A percentile compares a stretch with the other conserved stretches of the same genome.
These are phyloP conservation scores for Aschersonia sp. DNA, from an alignment of 2,329 filamentous ascomycete genomes.

Conservation along the genomic window DNA sequence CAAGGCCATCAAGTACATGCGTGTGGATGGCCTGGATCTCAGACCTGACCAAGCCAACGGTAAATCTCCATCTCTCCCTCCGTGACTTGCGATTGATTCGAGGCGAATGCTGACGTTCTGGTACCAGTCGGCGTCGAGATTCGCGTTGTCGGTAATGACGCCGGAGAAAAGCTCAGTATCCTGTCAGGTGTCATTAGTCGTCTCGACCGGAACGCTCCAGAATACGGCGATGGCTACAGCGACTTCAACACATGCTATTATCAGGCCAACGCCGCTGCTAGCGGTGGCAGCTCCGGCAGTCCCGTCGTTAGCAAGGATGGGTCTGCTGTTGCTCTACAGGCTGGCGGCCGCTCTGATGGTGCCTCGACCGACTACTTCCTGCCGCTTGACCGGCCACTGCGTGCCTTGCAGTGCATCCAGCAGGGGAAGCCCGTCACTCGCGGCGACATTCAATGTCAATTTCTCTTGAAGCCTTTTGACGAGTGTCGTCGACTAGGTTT, in stretches of 20 bases:
- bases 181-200: slow-evolving; percentile 94
- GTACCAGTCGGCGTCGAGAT: slow-evolving; percentile 73
- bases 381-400: slow-evolving; percentile 75
- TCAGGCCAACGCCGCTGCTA: slow-evolving; percentile 91
- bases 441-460: slow-evolving; percentile 96
- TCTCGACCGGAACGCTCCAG: slow-evolving; percentile 88
- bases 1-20: slow-evolving; percentile 94
- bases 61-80: slow-evolving; percentile 7
- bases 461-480: slow-evolving; percentile 92
- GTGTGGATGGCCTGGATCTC: slow-evolving; percentile 63
- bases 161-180: slow-evolving; percentile 95
- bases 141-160: slow-evolving; percentile 94
- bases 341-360: slow-evolving; percentile 83
- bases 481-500: slow-evolving; percentile 85
- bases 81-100: background rate
- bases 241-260: slow-evolving; percentile 97
- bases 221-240: slow-evolving; percentile 95
- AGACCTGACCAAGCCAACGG: slow-evolving; percentile 71
- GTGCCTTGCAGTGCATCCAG: slow-evolving; percentile 77
- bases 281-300: slow-evolving; percentile 94
- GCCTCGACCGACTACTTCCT: slow-evolving; percentile 97
- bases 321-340: slow-evolving; percentile 81
- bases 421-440: slow-evolving; percentile 61
- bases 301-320: slow-evolving; percentile 94
- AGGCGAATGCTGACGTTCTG: slow-evolving; percentile 7